Percentiles rank a stretch among this genome's conserved stretches.
Conservation (phyloP, 768 basidiomycete genomes). For the Tylopilus intermedius region DNA sequence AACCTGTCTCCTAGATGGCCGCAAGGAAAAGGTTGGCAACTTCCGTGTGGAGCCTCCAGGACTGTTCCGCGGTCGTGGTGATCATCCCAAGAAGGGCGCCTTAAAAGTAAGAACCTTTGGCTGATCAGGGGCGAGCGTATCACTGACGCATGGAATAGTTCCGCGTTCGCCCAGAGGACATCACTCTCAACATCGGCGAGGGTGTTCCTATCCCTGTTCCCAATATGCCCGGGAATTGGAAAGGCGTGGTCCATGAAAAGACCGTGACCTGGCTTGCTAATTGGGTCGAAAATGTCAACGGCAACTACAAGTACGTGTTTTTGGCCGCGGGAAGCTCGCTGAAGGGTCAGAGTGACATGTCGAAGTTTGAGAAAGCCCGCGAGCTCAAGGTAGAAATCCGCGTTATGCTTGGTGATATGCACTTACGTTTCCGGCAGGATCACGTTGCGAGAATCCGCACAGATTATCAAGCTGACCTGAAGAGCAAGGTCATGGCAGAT, state of each 20-base stretch:
- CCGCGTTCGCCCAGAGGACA: constrained; percentile 90
- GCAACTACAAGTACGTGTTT: constrained; percentile 96
- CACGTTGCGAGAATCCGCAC: constrained; percentile 87
- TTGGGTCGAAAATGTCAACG: constrained; percentile 98
- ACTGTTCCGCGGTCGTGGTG: constrained; percentile 95
- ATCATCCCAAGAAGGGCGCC: constrained; percentile 95
- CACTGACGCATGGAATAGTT: constrained; percentile 41
- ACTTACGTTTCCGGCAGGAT: constrained; percentile 43
- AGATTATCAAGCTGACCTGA: constrained; percentile 82
- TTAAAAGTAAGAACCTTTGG: constrained; percentile 62
- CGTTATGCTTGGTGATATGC: neutral
- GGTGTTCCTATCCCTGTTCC: constrained; percentile 73
- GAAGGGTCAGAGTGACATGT: constrained; percentile 97
- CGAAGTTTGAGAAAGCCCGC: constrained; percentile 96
- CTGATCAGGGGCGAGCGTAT: neutral
- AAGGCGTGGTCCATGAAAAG: constrained; percentile 80
- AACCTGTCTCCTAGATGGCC: constrained; percentile 85
- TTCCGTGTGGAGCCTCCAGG: constrained; percentile 98
- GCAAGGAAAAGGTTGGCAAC: constrained; percentile 97
- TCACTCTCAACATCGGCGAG: constrained; percentile 90
- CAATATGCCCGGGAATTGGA: constrained; percentile 91
- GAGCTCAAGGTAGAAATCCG: constrained; percentile 71
- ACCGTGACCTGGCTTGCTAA: constrained; percentile 99
- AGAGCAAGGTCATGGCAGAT: constrained; percentile 87
- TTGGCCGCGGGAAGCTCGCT: constrained; percentile 94